Percentiles rank a stretch among this genome's conserved stretches.
These are phyloP conservation scores for Salix caprea DNA, from an alignment of 345 rosid species.

Conservation along the genomic window DNA sequence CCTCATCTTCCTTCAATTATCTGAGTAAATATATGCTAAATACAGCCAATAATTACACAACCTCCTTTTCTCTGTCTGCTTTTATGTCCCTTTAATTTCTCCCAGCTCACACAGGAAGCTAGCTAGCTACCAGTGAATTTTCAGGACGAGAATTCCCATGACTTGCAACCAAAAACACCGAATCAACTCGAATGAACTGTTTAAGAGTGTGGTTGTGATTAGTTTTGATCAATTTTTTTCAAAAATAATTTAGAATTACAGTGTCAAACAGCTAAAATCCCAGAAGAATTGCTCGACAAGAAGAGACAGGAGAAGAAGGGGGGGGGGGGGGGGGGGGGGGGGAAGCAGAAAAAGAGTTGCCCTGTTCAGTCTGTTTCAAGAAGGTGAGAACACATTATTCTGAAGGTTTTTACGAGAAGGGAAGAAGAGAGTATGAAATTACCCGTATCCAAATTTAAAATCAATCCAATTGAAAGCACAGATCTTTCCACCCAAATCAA, in stretches of 20 bases:
- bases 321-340: too few species aligned
- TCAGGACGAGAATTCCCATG: neutral
- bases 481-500: neutral
- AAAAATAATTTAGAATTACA: too few species aligned
- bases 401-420: neutral
- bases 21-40: neutral
- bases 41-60: neutral
- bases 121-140: neutral
- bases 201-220: too few species aligned
- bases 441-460: neutral
- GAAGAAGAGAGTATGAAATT: neutral
- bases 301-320: too few species aligned
- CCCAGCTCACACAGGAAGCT: neutral
- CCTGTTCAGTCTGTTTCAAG: neutral
- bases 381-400: neutral
- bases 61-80: neutral
- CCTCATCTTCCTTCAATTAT: neutral
- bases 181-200: too few species aligned
- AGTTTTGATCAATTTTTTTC: too few species aligned
- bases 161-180: neutral
- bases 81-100: neutral
- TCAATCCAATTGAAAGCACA: neutral
- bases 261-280: neutral
- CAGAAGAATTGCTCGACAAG: neutral
- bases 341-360: neutral